Evolutionary conservation across 768 basidiomycete species (phyloP), one percentile per base, ranked within the genome.

Genomic region (Lactifluus hygrophoroides): DNA sequence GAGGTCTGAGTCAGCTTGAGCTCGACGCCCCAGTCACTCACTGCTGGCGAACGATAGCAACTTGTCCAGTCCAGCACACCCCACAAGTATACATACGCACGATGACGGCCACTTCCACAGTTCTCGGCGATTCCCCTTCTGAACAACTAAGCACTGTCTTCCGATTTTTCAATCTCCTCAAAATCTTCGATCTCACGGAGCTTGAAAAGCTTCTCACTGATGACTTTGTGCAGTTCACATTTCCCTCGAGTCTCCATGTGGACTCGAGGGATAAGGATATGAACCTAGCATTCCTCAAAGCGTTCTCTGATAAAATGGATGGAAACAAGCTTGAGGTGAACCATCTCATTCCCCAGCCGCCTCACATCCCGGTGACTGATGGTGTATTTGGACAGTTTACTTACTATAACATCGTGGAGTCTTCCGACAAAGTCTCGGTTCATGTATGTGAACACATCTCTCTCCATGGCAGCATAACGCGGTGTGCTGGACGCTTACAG

Each of bases 141-240:
- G 3, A 46, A 1, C 52, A 54, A 4, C n/a, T 59, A 10, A 54
- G 35, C n/a, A 46, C 42, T 14, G 47, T 59, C 10, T 40, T 54
- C 2, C 23, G 14, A 21, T 59, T 54, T 34, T 5, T 59, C n/a
- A 47, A 59, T 6, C 27, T 27, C 38, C 2, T 59, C 52, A 28
- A 42, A 43, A 40, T 19, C 42, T 13, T 42, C n/a, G 34, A 54
- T 35, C n/a, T 54, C 10, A 8, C 2, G 25, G 46, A 55, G 7
- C 1, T 59, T 30, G 47, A 16, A 1, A 43, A 43, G 6, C 27
- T 54, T 6, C 43, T 54, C 53, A 11, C 25, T 16, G 58, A 59
- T 14, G 58, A 54, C 23, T 59, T 59, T 27, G 48, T 50, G 1
- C 58, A 54, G 47, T 35, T 47, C 10, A 59, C 58, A 25, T 16